Conservation (phyloP, 805 yeast species). For the Nakazawaea pomicola region DNA sequence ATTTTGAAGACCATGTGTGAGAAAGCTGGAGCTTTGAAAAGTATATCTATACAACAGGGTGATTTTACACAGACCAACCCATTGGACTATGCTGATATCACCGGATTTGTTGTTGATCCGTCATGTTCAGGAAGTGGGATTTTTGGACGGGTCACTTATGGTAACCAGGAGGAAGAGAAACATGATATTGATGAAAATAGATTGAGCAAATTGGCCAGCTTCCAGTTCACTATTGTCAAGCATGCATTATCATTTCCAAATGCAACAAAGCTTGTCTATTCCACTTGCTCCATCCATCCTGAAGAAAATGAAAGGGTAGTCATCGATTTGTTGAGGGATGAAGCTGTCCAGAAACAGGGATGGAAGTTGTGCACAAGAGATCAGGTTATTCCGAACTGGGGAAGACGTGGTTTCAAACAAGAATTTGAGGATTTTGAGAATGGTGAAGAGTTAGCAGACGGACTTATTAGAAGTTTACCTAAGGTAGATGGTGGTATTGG, state of each 20-base stretch:
- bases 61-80: slow-evolving; percentile 67
- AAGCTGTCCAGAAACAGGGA: slow-evolving; percentile 56
- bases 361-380: slow-evolving; percentile 66
- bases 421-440: slow-evolving; percentile 54
- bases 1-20: slow-evolving; percentile 72
- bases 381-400: slow-evolving; percentile 79
- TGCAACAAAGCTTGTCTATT: slow-evolving; percentile 77
- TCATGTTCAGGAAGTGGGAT: slow-evolving; percentile 98
- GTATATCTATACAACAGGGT: slow-evolving; percentile 37
- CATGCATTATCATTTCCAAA: slow-evolving; percentile 83
- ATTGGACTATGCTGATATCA: slow-evolving; percentile 53
- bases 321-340: slow-evolving; percentile 64
- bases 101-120: slow-evolving; percentile 89
- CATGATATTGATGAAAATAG: slow-evolving; percentile 46
- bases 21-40: slow-evolving; percentile 60
- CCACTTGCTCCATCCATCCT: slow-evolving; percentile 93
- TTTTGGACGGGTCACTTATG: slow-evolving; percentile 79
- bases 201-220: slow-evolving; percentile 69
- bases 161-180: slow-evolving; percentile 32
- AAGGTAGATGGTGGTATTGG: slow-evolving; percentile 98
- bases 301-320: slow-evolving; percentile 95
- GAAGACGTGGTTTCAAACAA: slow-evolving; percentile 69
- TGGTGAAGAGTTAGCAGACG: slow-evolving; percentile 63
- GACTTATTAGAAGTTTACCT: slow-evolving; percentile 83
- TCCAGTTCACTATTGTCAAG: slow-evolving; percentile 82